Evolutionary conservation across 2,329 filamentous ascomycete genomes (phyloP), one percentile per base, ranked within the genome.

Genomic region (Boeremia lycopersici): DNA sequence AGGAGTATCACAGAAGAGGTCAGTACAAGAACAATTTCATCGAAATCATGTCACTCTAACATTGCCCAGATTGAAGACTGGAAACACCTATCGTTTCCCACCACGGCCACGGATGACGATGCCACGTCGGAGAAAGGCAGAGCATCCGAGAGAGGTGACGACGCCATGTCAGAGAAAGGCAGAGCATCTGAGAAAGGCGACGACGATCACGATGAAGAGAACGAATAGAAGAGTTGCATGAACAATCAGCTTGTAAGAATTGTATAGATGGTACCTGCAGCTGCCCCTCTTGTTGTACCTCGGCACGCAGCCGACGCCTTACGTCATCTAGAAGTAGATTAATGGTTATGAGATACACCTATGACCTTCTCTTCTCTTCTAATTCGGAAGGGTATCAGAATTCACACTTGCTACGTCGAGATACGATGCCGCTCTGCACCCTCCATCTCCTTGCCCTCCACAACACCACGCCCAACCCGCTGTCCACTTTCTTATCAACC

Each of bases 1-100:
- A 85, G 91, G 62, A 93, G 89, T 57, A 91, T 98, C 35, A 97
- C 93, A 11, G 95, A 98, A 75, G 95, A 99, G 79, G 84, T 96
- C 62, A 64, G 68, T 63, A 8, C 17, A 6, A 5, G n/a, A 1
- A 33, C 9, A 26, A 2, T 15, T 6, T 25, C 11, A 11, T 6
- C 2, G 8, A 2, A n/a, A 6, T 23, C 7, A 5, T 6, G 17
- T n/a, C 15, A 8, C 23, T 19, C 36, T 50, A 6, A 42, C 48
- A 56, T 30, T 12, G 9, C 45, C 7, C 0, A 68, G 65, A 67
- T 68, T 9, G 65, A 68, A 40, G 65, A 68, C 9, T 68, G 65
- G 65, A 68, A 68, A 26, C 62, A 68, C 33, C 54, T 68, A 6
- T 65, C 64, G 1, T 68, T 68, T 29, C 60, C 64, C 4, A 61